Evolutionary conservation across 2,329 filamentous ascomycete species (phyloP).

Genomic region (Trichoderma sp.): DNA sequence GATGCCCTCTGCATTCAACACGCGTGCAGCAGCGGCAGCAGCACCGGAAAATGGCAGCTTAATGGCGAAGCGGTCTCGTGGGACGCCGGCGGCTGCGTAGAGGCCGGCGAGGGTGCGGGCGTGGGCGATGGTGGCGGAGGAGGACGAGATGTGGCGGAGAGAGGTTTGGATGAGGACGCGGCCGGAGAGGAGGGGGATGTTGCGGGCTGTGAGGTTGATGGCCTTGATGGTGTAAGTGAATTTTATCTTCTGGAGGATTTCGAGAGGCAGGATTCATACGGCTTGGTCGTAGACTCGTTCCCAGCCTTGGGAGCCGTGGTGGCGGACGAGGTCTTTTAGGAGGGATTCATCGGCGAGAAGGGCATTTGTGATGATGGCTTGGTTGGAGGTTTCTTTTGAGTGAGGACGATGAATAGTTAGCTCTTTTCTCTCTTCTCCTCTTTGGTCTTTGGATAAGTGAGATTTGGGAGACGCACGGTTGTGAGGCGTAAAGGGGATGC

Average conservation of each 20-base stretch:
- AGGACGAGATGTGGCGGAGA: constrained; percentile 30
- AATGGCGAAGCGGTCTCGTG: constrained; percentile 33
- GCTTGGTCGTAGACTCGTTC: constrained; percentile 32
- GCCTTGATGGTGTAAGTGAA: neutral
- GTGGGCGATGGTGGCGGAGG: constrained; percentile 32
- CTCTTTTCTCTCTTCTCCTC: neutral
- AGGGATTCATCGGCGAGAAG: constrained; percentile 29
- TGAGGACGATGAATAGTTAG: neutral
- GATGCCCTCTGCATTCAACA: constrained; percentile 34
- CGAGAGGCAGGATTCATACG: neutral
- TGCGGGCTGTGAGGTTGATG: constrained; percentile 33
- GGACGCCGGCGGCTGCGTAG: constrained; percentile 31
- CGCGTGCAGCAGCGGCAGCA: constrained; percentile 29
- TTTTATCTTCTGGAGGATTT: neutral
- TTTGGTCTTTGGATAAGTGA: neutral
- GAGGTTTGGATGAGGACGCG: constrained; percentile 35
- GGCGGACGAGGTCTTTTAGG: constrained; percentile 26
- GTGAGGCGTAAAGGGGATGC: constrained; percentile 32
- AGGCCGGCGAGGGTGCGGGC: constrained; percentile 31
- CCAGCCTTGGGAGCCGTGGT: constrained; percentile 32
- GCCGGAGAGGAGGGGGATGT: constrained; percentile 32
- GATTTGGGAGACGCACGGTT: constrained; percentile 30
- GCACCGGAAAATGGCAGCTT: constrained; percentile 34
- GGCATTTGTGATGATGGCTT: constrained; percentile 31
- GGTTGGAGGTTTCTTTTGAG: constrained; percentile 33